These are phyloP conservation scores for Panus rudis DNA, from an alignment of 768 basidiomycete genomes.

Conservation along the genomic window DNA sequence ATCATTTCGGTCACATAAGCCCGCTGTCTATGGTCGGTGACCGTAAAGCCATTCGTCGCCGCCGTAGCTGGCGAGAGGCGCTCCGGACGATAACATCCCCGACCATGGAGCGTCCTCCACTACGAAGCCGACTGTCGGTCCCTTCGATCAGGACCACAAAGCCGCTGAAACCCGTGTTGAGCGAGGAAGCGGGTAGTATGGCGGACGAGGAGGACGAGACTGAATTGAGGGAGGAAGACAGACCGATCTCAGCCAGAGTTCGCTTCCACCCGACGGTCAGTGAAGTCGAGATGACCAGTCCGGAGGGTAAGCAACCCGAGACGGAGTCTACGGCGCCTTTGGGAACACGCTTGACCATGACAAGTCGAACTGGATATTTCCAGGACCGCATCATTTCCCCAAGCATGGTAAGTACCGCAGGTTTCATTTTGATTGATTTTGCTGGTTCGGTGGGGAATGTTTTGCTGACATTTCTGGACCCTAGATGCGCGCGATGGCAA, in stretches of 20 bases:
- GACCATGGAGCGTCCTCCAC: constrained; percentile 12
- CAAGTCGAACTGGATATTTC: constrained; percentile 88
- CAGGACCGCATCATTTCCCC: constrained; percentile 92
- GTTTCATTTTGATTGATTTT: constrained; percentile 1
- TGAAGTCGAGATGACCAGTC: constrained; percentile 6
- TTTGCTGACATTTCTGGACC: constrained; percentile 1
- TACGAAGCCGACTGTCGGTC: constrained; percentile 13
- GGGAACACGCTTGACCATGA: constrained; percentile 90
- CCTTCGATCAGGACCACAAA: constrained; percentile 6
- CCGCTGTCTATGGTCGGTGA: constrained; percentile 91
- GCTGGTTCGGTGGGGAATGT: neutral
- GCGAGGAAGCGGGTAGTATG: constrained; percentile 31
- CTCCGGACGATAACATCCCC: constrained; percentile 20
- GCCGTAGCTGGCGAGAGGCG: constrained; percentile 26
- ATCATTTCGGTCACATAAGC: constrained; percentile 79
- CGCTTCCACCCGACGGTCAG: constrained; percentile 29
- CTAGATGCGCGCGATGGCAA: constrained; percentile 99
- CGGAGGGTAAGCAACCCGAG: neutral
- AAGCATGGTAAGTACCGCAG: constrained; percentile 70
- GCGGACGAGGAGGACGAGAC: constrained; percentile 49
- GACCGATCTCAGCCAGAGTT: constrained; percentile 69
- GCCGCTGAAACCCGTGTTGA: neutral
- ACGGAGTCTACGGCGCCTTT: constrained; percentile 40
- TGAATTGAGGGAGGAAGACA: constrained; percentile 58
- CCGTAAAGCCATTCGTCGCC: constrained; percentile 21